phyloP scores from a whole-genome alignment of 1,284 basidiomycete genomes.

The Afroboletus lepidellus region DNA sequence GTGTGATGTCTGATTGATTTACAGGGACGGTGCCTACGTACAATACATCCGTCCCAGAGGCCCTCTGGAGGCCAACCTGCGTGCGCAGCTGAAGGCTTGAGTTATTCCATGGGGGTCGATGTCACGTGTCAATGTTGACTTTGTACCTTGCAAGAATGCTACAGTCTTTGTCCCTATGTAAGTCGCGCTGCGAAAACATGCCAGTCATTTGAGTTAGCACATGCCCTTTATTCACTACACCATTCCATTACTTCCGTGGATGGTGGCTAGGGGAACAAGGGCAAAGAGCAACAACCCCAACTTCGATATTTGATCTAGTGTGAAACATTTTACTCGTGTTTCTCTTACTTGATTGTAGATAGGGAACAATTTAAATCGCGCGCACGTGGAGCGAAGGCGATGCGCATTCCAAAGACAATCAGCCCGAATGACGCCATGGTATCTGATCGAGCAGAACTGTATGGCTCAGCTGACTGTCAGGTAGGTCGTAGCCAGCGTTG shows the following conservation, averaged over 20 bases:
- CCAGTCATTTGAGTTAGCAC: constrained; percentile 3
- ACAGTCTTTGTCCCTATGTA: constrained; percentile 9
- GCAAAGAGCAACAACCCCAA: constrained; percentile 53
- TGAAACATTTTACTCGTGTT: constrained; percentile 20
- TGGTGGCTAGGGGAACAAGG: constrained; percentile 80
- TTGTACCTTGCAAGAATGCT: constrained; percentile 22
- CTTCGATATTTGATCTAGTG: constrained; percentile 11
- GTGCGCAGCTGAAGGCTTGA: constrained; percentile 75
- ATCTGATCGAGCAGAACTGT: too few species aligned
- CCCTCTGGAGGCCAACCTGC: constrained; percentile 80
- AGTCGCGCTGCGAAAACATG: constrained; percentile 2
- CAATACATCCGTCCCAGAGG: constrained; percentile 91
- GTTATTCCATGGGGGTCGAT: neutral
- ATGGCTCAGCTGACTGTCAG: too few species aligned
- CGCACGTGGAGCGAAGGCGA: neutral
- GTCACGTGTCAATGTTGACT: constrained; percentile 19
- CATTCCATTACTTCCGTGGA: constrained; percentile 51
- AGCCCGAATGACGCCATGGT: too few species aligned
- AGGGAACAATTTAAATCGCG: constrained; percentile 19
- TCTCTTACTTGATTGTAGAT: constrained; percentile 17
- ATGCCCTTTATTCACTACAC: constrained; percentile 74
- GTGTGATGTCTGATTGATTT: neutral
- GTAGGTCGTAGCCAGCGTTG: too few species aligned
- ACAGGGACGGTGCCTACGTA: constrained; percentile 80
- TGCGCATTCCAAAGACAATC: too few species aligned